Base-by-base conservation (phyloP, 2,329 filamentous ascomycete genomes). In the Talaromyces islandicus region DNA sequence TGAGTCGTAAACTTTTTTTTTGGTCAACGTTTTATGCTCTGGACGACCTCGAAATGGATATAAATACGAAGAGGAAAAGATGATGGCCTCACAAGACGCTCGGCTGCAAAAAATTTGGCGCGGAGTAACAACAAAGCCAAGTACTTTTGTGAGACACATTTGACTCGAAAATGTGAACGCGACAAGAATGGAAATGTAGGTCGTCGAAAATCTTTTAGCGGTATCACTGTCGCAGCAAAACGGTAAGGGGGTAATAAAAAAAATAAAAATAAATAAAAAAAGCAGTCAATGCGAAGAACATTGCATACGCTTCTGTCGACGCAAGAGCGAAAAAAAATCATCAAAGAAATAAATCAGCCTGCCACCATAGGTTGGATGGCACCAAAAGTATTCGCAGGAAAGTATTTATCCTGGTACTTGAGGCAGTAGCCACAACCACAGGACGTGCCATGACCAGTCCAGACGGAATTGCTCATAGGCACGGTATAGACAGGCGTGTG, bases 351-450 rank as follows among this genome's bases (percentile, higher is more conserved):
- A 65, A 65, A 62, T 66, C 70, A 78, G 60, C 71, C 71, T 56
- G 76, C 79, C 50, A 74, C 64, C 62, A 80, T 76, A 54, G 80
- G 72, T 67, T 81, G 80, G 63, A 80, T 72, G 24, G 70, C 60
- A 48, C 71, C 72, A 63, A 78, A 80, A 53, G 75, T 75, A 54
- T 70, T 73, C 56, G 74, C 68, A 57, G 70, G 71, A 72, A 82
- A 78, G 65, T 81, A 81, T 30, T 78, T 74, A 60, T 83, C 80
- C 58, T 80, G 75, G 56, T 78, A 75, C 61, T 81, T 79, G 54
- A 75, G 73, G 69, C 80, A 82, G 60, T 78, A 77, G 56, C 71
- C 65, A 64, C 80, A 82, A 52, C 72, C 71, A 65, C 80, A 83
- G 35, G 77, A 78, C 2, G 74, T 73, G 29, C 75, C 75, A 64